These are phyloP conservation scores for Chlamydomonas asymmetrica DNA, from an alignment of 139 green algal genomes.

Conservation along the genomic window DNA sequence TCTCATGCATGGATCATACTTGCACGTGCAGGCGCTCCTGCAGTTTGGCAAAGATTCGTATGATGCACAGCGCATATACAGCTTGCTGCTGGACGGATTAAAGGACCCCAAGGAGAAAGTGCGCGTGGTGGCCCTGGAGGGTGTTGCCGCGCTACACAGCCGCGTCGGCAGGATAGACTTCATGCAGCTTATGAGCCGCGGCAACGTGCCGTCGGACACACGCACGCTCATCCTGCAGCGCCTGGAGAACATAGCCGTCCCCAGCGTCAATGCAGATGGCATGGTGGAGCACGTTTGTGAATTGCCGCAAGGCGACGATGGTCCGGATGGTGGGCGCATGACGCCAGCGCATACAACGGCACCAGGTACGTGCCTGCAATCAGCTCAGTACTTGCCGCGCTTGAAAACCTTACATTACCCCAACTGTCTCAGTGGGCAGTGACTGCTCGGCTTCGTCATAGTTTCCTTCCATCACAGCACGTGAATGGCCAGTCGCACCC, in stretches of 20 bases:
- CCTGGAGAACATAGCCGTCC: constrained; percentile 31
- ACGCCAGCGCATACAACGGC: too few relatives aligned
- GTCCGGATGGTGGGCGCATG: too few relatives aligned
- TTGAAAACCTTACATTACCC: too few relatives aligned
- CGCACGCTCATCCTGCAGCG: too few relatives aligned
- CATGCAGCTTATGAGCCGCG: constrained; percentile 33
- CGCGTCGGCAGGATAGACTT: constrained; percentile 22
- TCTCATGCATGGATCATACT: too few relatives aligned
- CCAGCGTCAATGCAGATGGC: constrained; percentile 36
- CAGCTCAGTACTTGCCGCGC: too few relatives aligned
- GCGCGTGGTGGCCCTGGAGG: constrained; percentile 55
- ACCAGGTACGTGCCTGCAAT: too few relatives aligned
- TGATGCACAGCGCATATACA: constrained; percentile 25
- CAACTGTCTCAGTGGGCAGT: too few relatives aligned
- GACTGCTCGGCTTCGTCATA: too few relatives aligned
- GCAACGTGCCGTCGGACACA: constrained; percentile 33
- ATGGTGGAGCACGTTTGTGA: constrained; percentile 44
- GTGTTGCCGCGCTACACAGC: constrained; percentile 47
- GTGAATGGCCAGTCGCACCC: too few relatives aligned
- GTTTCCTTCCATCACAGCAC: too few relatives aligned
- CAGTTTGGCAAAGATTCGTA: constrained; percentile 14
- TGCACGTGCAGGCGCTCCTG: constrained; percentile 49
- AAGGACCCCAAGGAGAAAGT: constrained; percentile 48
- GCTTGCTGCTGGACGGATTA: constrained; percentile 19
- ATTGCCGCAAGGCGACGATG: constrained; percentile 4